Evolutionary conservation across 164 flowering plant genomes (phyloP), one percentile per base, ranked within the genome.

Genomic region (Vitis rupestris): DNA sequence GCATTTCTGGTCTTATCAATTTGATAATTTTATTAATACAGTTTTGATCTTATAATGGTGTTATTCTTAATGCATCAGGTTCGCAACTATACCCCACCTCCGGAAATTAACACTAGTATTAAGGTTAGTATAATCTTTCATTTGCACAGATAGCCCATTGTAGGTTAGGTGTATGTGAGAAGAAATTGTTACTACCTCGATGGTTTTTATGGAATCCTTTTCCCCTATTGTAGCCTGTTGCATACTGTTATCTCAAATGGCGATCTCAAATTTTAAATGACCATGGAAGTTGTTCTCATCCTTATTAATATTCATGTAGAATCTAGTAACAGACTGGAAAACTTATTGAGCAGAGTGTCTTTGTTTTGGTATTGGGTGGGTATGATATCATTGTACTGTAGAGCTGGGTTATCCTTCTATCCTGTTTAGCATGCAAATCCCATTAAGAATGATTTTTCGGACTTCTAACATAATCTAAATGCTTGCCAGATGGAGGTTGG

Each of bases 401-500:
- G 44, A 49, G 23, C 19, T 63, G 27, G 16, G 16, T 3, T 62
- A 15, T 62, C 16, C 15, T 23, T 47, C 5, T 62, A 10, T 53
- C 56, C 4, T 2, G 56, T 53, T 53, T 37, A 37, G 44, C 4
- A 53, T n/a, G n/a, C 14, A 14, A 13, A 53, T 13, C 15, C 15
- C 56, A 53, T 53, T 14, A 53, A 53, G 49, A 53, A 30, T 61
- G 59, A 48, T 70, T 49, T 13, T 4, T 14, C 11, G 57, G 52
- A 27, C 53, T 56, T 64, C 53, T 12, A 53, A 54, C 61, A 27
- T 31, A 29, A 44, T 60, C 13, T 68, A 70, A 0, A 69, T 71
- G 60, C 9, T 17, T 73, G 60, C 75, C 86, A 93, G 98, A 93
- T 93, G 98, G 98, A 93, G 83, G 98, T 93, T 76, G 98, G 98